Evolutionary conservation across 192 early-diverging fungal species (phyloP), one percentile per base, ranked within the genome.

Genomic region (Physocladia obscura): DNA sequence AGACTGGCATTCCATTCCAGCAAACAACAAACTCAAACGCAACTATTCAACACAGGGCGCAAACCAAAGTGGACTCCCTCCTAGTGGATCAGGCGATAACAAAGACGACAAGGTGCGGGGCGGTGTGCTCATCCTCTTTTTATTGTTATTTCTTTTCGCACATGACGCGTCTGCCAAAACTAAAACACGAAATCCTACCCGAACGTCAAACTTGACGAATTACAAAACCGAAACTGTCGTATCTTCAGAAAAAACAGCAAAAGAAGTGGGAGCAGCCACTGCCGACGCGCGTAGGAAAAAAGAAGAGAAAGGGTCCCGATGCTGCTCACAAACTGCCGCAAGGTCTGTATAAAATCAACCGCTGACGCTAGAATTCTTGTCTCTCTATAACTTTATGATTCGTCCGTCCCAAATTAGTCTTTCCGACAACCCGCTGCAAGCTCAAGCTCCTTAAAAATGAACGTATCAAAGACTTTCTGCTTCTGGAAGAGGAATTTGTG

Each of bases 401-500:
- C 19, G n/a, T n/a, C 1, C 13, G 26, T 34, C 49, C 57, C 38
- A 67, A 50, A 29, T 38, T 52, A 93, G 96, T 99, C n/a, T 95
- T 90, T 77, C 96, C 96, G 47, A 94, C 96, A 4, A 95, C 95
- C 4, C 89, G 97, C 50, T 99, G 97, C 82, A 90, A 93, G 67
- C 87, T 99, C 50, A 96, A 97, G 87, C 86, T 97, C 60, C 87
- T 99, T 60, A 98, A 97, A 82, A 93, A 93, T 76, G 93, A 98
- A 72, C 87, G 97, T 26, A 96, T 99, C 62, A 96, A 99, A 76
- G 97, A 99, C 79, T 99, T 97, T 70, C 77, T 99, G 70, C 83
- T 98, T 37, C 89, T 99, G 81, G 96, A 99, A 77, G 97, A 98
- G 71, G 97, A 99, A 81, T 99, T 97, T 87, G 94, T 99, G 74